Conservation (phyloP, 2,329 filamentous ascomycete species). For the Fusarium dimerum region DNA sequence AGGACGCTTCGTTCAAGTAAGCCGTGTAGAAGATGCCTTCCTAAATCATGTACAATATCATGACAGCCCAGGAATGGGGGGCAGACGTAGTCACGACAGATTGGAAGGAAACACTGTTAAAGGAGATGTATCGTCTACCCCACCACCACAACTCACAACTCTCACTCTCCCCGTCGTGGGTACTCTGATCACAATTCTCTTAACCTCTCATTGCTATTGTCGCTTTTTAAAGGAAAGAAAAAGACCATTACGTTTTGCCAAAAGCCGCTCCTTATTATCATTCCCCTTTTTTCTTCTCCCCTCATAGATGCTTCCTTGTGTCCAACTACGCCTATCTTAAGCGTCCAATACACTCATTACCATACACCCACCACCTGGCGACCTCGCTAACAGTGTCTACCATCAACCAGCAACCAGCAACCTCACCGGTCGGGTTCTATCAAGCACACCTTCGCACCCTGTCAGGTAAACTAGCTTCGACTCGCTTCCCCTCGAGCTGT, state of each 20-base stretch:
- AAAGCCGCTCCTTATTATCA: too few relatives aligned
- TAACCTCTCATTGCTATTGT: too few relatives aligned
- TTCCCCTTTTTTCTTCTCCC: too few relatives aligned
- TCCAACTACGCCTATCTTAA: too few relatives aligned
- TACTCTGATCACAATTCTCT: too few relatives aligned
- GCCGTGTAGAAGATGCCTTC: not conserved
- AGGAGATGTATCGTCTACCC: not conserved
- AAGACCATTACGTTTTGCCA: too few relatives aligned
- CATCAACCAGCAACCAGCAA: not conserved
- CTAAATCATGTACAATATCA: not conserved
- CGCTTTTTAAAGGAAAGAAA: too few relatives aligned
- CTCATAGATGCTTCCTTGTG: too few relatives aligned
- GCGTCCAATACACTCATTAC: too few relatives aligned
- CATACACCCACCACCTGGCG: too few relatives aligned
- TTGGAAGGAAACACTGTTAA: not conserved
- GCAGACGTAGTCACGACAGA: not conserved
- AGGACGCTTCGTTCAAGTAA: too few relatives aligned
- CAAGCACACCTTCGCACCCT: not conserved
- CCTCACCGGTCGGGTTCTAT: not conserved
- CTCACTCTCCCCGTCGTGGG: too few relatives aligned
- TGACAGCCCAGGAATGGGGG: not conserved
- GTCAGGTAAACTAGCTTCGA: not conserved
- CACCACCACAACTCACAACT: not conserved
- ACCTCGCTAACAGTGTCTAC: not conserved
- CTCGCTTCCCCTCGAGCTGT: not conserved